These are phyloP conservation scores for Trichoderma semiorbis DNA, from an alignment of 2,329 filamentous ascomycete species.

Conservation along the genomic window DNA sequence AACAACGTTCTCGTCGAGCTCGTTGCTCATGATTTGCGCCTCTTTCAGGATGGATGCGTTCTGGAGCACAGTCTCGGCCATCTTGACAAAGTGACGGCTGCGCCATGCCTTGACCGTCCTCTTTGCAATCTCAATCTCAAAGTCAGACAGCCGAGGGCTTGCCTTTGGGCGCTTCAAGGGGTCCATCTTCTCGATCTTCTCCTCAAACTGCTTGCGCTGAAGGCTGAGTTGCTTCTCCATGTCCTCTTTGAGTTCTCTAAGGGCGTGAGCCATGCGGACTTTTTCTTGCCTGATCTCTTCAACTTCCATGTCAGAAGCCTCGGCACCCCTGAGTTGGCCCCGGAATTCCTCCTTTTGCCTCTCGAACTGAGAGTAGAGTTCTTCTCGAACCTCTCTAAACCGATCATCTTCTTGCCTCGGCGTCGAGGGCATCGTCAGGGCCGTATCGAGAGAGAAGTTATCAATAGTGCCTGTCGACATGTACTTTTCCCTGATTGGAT, in stretches of 20 bases:
- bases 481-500: slow-evolving; percentile 88
- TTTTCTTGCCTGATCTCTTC: slow-evolving; percentile 84
- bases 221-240: slow-evolving; percentile 83
- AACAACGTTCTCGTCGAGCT: slow-evolving; percentile 86
- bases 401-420: slow-evolving; percentile 75
- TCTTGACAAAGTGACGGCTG: slow-evolving; percentile 80
- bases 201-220: slow-evolving; percentile 81
- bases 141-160: slow-evolving; percentile 63
- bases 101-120: slow-evolving; percentile 72
- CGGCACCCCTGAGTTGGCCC: slow-evolving; percentile 70
- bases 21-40: slow-evolving; percentile 95
- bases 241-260: slow-evolving; percentile 75
- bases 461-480: slow-evolving; percentile 92
- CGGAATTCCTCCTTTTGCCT: slow-evolving; percentile 80
- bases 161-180: slow-evolving; percentile 59
- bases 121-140: slow-evolving; percentile 68
- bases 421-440: slow-evolving; percentile 89
- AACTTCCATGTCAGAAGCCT: slow-evolving; percentile 71
- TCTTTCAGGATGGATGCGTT: slow-evolving; percentile 88
- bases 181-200: slow-evolving; percentile 74
- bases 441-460: slow-evolving; percentile 93
- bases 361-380: slow-evolving; percentile 79
- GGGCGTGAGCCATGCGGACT: slow-evolving; percentile 74
- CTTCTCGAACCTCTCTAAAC: slow-evolving; percentile 71
- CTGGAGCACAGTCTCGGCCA: slow-evolving; percentile 89